Evolutionary conservation across 345 rosid genomes (phyloP).

Genomic region (Geranium rotundifolium): DNA sequence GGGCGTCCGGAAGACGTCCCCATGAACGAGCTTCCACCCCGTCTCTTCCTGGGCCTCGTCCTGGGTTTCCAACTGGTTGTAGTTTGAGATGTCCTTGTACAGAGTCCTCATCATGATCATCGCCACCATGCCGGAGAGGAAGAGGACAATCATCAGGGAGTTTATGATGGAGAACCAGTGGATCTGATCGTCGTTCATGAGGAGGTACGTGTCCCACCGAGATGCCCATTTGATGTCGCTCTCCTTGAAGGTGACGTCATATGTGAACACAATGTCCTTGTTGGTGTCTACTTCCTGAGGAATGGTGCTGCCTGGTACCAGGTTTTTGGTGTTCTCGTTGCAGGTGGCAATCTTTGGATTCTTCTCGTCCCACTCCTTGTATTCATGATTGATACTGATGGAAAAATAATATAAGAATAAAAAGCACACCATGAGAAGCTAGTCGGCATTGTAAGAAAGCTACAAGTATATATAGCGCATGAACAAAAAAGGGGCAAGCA

Average conservation of each 20-base stretch:
- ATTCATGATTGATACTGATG: conserved; percentile 68
- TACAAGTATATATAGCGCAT: neutral
- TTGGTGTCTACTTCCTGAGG: conserved; percentile 64
- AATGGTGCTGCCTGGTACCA: conserved; percentile 58
- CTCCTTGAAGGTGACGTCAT: conserved; percentile 75
- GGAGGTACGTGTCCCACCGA: conserved; percentile 86
- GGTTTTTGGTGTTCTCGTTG: conserved; percentile 64
- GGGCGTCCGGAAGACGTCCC: conserved; percentile 71
- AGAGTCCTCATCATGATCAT: conserved; percentile 93
- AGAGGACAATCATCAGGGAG: conserved; percentile 79
- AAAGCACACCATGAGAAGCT: conserved; percentile 1
- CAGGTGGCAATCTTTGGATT: conserved; percentile 72
- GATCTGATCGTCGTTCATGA: conserved; percentile 89
- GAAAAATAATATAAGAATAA: conserved; percentile 7
- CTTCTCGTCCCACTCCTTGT: conserved; percentile 71
- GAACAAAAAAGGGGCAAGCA: neutral
- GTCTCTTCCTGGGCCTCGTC: too few relatives aligned
- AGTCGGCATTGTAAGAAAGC: neutral
- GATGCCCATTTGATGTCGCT: conserved; percentile 94
- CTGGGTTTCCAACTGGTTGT: conserved; percentile 53
- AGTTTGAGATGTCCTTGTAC: conserved; percentile 72
- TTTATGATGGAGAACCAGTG: conserved; percentile 91
- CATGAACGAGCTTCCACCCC: too few relatives aligned
- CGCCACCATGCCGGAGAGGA: conserved; percentile 92
- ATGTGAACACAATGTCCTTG: conserved; percentile 67